Conservation (phyloP, 306 rosid species). For the Fagus crenata region DNA sequence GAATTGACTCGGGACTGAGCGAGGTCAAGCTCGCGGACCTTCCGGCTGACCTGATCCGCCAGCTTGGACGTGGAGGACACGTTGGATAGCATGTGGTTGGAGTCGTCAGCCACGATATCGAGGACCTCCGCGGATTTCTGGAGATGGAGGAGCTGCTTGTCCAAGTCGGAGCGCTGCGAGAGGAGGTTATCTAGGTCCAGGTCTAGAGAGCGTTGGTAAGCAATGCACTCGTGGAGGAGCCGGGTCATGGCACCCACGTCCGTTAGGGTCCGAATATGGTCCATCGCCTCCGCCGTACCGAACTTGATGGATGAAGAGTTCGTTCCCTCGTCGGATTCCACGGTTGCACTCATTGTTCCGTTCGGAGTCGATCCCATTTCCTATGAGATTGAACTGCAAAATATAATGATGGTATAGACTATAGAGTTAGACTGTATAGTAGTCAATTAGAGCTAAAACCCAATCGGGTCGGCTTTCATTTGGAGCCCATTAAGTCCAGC, state of each 20-base stretch:
- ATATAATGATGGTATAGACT: too few species aligned
- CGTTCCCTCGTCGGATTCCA: constrained; percentile 33
- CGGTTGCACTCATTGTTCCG: constrained; percentile 31
- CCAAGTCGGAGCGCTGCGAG: constrained; percentile 77
- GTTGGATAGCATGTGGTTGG: constrained; percentile 53
- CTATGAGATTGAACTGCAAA: too few species aligned
- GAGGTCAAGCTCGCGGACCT: constrained; percentile 90
- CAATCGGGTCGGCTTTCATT: too few species aligned
- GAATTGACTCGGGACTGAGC: constrained; percentile 83
- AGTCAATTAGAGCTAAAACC: too few species aligned
- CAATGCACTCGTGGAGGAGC: constrained; percentile 65
- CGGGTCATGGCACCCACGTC: constrained; percentile 65
- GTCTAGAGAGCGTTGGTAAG: constrained; percentile 59
- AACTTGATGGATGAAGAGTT: constrained; percentile 37
- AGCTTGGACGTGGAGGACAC: constrained; percentile 54
- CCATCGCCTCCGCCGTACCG: constrained; percentile 44
- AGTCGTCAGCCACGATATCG: constrained; percentile 63
- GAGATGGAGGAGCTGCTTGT: constrained; percentile 64
- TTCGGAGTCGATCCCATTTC: constrained; percentile 31
- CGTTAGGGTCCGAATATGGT: constrained; percentile 41
- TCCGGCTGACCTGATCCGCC: constrained; percentile 57
- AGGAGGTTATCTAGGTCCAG: constrained; percentile 66
- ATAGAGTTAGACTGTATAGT: too few species aligned
- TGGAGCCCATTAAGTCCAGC: too few species aligned
- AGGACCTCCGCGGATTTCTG: constrained; percentile 71